phyloP scores from a whole-genome alignment of 768 basidiomycete species.

The Macrolepiota fuliginosa region DNA sequence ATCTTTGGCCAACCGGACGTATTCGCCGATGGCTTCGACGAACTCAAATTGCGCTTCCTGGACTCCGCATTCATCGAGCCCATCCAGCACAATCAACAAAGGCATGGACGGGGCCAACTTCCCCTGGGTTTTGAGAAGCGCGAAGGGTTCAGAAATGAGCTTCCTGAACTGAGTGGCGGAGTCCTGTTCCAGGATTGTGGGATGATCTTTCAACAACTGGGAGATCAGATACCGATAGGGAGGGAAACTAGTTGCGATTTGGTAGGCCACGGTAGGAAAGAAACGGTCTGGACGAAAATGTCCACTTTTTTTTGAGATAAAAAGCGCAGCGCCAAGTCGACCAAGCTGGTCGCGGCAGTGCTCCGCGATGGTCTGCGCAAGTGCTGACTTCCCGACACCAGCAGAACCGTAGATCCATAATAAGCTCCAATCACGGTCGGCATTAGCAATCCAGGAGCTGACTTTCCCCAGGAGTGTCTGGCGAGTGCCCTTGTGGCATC shows the following conservation, averaged over 20 bases:
- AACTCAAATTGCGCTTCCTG: not conserved
- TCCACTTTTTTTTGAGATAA: not conserved
- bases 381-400: constrained; percentile 4
- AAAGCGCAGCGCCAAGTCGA: constrained; percentile 6
- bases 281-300: not conserved
- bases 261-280: not conserved
- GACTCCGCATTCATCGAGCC: not conserved
- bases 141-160: not conserved
- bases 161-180: not conserved
- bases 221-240: not conserved
- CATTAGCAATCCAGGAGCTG: not conserved
- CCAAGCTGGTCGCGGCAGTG: not conserved
- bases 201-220: not conserved
- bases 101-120: not conserved
- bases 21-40: not conserved
- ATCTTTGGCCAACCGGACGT: no score
- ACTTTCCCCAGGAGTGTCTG: not conserved
- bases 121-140: not conserved
- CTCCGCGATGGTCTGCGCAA: not conserved
- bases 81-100: not conserved
- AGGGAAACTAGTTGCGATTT: not conserved
- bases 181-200: not conserved
- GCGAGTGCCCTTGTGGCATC: not conserved
- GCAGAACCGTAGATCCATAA: not conserved
- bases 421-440: not conserved